Evolutionary conservation across 306 rosid species (phyloP), one percentile per base, ranked within the genome.

Genomic region (Fragaria ananassa): DNA sequence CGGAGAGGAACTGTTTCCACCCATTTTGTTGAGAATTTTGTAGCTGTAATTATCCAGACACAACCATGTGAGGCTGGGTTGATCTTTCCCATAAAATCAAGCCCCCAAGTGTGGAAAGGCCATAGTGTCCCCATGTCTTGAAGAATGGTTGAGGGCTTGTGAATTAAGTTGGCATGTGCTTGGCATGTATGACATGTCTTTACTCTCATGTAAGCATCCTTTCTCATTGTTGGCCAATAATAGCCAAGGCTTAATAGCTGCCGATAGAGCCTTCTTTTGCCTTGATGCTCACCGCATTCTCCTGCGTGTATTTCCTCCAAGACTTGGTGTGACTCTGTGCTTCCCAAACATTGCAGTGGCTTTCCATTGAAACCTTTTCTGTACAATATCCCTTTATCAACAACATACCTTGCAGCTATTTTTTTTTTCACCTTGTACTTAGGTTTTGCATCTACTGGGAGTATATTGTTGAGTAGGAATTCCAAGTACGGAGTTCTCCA

Each of bases 91-190:
- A 56, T 2, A 8, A 54, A 54, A 8, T 54, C 61, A 2, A 54
- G 29, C 61, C 61, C 58, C 61, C 61, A 54, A 54, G 61, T 54
- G 61, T 54, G 61, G 29, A 54, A 54, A 29, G 61, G 61, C 29
- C 45, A n/a, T 8, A 13, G 61, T 8, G 61, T 57, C 1, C 15
- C 2, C 15, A 57, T 57, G 34, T 57, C 15, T 3, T 57, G 34
- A 9, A 23, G 63, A 9, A 3, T 0, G 5, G 15, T 23, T 57
- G 63, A 21, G 0, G 60, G 60, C 4, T 54, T 54, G 27, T 10
- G 63, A 3, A 23, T 57, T 4, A 2, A 1, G 4, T 42, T 23
- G 1, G 1, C 69, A 57, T 9, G 6, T 60, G 37, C 4, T 64
- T 75, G 18, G 44, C 71, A 62, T 25, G 67, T 42, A 4, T 58